These are phyloP conservation scores for Antrodiella citrinella DNA, from an alignment of 768 basidiomycete species.

Conservation along the genomic window DNA sequence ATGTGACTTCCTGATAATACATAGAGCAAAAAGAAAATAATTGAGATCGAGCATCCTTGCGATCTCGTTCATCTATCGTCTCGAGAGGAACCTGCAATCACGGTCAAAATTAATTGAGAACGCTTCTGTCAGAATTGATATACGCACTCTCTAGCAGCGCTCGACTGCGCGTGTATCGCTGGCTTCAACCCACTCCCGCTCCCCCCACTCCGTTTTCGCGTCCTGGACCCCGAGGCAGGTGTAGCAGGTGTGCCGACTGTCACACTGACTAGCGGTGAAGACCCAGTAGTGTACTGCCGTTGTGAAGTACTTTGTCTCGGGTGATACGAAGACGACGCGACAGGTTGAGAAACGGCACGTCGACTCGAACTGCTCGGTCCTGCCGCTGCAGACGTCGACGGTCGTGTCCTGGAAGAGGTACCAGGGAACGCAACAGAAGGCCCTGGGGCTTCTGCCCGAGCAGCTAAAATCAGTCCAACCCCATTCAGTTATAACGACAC, in stretches of 20 bases:
- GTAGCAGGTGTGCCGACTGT: conserved; percentile 11
- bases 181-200: conserved; percentile 14
- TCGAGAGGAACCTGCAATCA: no score
- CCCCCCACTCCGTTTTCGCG: conserved; percentile 17
- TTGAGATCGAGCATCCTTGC: no score
- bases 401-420: neutral
- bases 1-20: no score
- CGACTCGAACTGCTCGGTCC: conserved; percentile 3
- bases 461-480: conserved; percentile 5
- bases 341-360: neutral
- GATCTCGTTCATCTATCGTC: no score
- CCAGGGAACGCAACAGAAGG: neutral
- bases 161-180: conserved; percentile 17
- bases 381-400: neutral
- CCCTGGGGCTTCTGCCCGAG: conserved; percentile 3
- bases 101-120: no score
- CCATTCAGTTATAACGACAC: neutral
- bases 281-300: neutral
- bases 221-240: conserved; percentile 2
- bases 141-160: conserved; percentile 15
- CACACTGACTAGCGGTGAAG: conserved; percentile 18
- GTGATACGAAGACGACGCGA: neutral
- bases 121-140: no score
- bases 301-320: neutral
- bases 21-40: no score